phyloP scores from a whole-genome alignment of 192 early-diverging fungal species.

The Chytriomyces sp. region DNA sequence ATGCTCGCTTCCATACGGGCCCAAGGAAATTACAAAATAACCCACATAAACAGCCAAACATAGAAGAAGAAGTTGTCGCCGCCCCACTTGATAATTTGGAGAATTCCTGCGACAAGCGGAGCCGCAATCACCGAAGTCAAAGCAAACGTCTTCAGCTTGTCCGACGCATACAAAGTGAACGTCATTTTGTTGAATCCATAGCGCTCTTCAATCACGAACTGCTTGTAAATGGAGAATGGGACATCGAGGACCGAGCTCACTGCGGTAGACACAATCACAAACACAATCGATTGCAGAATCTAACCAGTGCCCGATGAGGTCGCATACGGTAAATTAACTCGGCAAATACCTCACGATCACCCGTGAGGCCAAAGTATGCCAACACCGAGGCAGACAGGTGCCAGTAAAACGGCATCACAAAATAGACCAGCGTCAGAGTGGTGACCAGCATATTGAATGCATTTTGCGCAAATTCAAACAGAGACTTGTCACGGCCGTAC shows the following conservation, averaged over 20 bases:
- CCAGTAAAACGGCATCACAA: constrained; percentile 80
- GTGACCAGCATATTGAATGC: constrained; percentile 69
- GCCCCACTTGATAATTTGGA: constrained; percentile 79
- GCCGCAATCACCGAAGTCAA: constrained; percentile 73
- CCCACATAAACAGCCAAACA: constrained; percentile 87
- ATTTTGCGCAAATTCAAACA: constrained; percentile 71
- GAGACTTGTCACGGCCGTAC: constrained; percentile 81
- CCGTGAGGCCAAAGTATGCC: constrained; percentile 52
- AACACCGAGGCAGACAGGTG: constrained; percentile 53
- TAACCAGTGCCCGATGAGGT: constrained; percentile 20
- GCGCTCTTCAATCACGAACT: constrained; percentile 92
- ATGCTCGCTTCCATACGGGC: constrained; percentile 4
- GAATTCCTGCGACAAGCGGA: constrained; percentile 69
- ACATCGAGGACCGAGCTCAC: constrained; percentile 67
- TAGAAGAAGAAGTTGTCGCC: constrained; percentile 89
- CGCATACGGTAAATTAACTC: background rate
- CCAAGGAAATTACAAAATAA: background rate
- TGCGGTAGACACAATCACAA: constrained; percentile 61
- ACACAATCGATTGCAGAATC: constrained; percentile 84
- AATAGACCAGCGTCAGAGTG: constrained; percentile 66
- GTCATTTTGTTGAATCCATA: constrained; percentile 98
- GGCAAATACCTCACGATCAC: constrained; percentile 68
- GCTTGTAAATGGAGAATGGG: constrained; percentile 84
- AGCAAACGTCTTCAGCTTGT: constrained; percentile 72
- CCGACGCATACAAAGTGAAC: constrained; percentile 74